These are phyloP conservation scores for Strobilomyces confusus DNA, from an alignment of 768 basidiomycete species.

Conservation along the genomic window DNA sequence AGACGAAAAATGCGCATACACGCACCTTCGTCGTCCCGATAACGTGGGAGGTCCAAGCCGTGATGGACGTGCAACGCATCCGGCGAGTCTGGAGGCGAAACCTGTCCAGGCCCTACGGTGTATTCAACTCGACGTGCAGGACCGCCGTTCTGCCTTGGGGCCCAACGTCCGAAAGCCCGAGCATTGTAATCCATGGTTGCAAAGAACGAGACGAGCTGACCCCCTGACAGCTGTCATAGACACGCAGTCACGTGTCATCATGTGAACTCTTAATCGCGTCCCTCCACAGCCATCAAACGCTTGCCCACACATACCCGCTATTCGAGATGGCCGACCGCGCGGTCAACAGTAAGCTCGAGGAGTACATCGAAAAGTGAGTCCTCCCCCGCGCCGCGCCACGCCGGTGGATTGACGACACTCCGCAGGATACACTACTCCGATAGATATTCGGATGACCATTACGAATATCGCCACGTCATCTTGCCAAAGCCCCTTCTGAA, in stretches of 20 bases:
- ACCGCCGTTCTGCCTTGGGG: not conserved
- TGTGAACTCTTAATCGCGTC: constrained; percentile 11
- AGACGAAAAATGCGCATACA: constrained; percentile 21
- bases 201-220: constrained; percentile 2
- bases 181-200: constrained; percentile 14
- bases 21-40: constrained; percentile 17
- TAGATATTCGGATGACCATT: constrained; percentile 87
- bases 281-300: not conserved
- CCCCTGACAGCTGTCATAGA: constrained; percentile 22
- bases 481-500: constrained; percentile 93
- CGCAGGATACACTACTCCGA: constrained; percentile 85
- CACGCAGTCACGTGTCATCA: constrained; percentile 27
- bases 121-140: not conserved
- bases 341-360: constrained; percentile 55
- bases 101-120: not conserved
- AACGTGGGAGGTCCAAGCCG: constrained; percentile 1
- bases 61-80: constrained; percentile 3
- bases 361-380: constrained; percentile 73
- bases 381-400: constrained; percentile 6
- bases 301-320: constrained; percentile 10
- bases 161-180: not conserved
- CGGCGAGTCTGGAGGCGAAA: constrained; percentile 10
- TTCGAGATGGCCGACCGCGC: constrained; percentile 31
- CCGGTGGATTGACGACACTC: constrained; percentile 15
- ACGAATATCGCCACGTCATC: constrained; percentile 96